A percentile compares a stretch with the other conserved stretches of the same genome.
Conservation (phyloP, 768 basidiomycete genomes). For the Galerina marginata region DNA sequence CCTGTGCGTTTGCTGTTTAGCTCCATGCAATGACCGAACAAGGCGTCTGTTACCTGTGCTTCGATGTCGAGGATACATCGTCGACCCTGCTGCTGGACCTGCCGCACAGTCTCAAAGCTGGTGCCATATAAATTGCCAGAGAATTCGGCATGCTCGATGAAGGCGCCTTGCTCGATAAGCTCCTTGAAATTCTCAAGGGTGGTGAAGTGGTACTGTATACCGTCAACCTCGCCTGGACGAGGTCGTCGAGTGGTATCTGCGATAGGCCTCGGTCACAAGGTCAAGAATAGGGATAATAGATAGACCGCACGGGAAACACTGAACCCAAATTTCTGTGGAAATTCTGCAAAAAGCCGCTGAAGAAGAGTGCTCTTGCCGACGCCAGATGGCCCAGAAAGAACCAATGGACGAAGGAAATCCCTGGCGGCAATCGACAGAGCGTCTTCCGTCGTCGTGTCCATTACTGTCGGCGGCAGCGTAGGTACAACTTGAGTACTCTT, state of each 20-base stretch:
- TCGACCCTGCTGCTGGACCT: constrained; percentile 70
- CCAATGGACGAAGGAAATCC: constrained; percentile 72
- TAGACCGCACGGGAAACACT: constrained; percentile 81
- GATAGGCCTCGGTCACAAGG: constrained; percentile 13
- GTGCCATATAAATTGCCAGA: constrained; percentile 93
- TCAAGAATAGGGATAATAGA: constrained; percentile 6
- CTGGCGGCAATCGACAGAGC: too few relatives aligned
- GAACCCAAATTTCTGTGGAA: constrained; percentile 89
- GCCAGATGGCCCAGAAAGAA: constrained; percentile 91
- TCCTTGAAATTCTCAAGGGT: constrained; percentile 69
- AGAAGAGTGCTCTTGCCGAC: constrained; percentile 95
- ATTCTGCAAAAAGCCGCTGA: constrained; percentile 76
- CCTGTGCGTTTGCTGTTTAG: constrained; percentile 50
- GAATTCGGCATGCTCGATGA: constrained; percentile 95
- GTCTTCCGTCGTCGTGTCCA: too few relatives aligned
- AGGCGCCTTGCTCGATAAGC: constrained; percentile 74
- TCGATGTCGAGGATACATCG: constrained; percentile 97
- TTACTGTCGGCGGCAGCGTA: too few relatives aligned
- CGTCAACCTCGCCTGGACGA: constrained; percentile 80
- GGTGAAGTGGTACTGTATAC: constrained; percentile 89
- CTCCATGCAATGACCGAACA: neutral
- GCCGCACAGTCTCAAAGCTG: constrained; percentile 74
- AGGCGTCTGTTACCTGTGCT: constrained; percentile 67
- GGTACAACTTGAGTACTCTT: constrained; percentile 41
- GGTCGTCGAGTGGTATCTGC: constrained; percentile 90